A percentile compares a stretch with the other conserved stretches of the same genome.
phyloP scores from a whole-genome alignment of 1,139 yeast genomes.

The Yamadazyma siamensis region DNA sequence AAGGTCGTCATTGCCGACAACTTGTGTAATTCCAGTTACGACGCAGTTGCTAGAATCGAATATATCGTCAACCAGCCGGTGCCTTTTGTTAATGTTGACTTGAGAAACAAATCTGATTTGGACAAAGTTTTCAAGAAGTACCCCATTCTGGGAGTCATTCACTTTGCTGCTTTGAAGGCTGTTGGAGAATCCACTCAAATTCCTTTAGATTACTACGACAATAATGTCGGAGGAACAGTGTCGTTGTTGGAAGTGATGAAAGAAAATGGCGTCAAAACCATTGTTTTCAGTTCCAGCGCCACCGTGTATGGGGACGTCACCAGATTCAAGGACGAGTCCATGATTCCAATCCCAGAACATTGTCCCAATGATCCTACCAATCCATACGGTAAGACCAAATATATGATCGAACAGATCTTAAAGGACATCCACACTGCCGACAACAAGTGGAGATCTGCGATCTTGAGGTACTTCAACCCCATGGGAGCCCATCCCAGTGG shows the following conservation, averaged over 20 bases:
- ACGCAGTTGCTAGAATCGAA: constrained; percentile 66
- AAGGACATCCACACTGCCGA: constrained; percentile 54
- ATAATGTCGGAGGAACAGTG: constrained; percentile 67
- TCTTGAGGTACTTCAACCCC: constrained; percentile 76
- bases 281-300: constrained; percentile 78
- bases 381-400: constrained; percentile 76
- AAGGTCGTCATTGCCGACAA: constrained; percentile 73
- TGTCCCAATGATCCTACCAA: constrained; percentile 76
- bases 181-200: constrained; percentile 77
- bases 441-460: constrained; percentile 55
- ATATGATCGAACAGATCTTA: constrained; percentile 60
- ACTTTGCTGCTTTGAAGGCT: constrained; percentile 85
- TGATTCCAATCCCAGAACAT: constrained; percentile 78
- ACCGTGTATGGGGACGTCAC: constrained; percentile 86
- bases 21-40: constrained; percentile 63
- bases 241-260: constrained; percentile 55
- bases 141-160: constrained; percentile 62
- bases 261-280: constrained; percentile 42
- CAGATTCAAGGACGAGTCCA: constrained; percentile 49
- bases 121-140: constrained; percentile 46
- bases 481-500: constrained; percentile 88
- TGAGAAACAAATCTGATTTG: constrained; percentile 49
- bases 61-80: constrained; percentile 45
- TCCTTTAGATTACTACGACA: constrained; percentile 70
- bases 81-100: constrained; percentile 60